phyloP scores from a whole-genome alignment of 192 early-diverging fungal genomes.

The Coemansia sp. region DNA sequence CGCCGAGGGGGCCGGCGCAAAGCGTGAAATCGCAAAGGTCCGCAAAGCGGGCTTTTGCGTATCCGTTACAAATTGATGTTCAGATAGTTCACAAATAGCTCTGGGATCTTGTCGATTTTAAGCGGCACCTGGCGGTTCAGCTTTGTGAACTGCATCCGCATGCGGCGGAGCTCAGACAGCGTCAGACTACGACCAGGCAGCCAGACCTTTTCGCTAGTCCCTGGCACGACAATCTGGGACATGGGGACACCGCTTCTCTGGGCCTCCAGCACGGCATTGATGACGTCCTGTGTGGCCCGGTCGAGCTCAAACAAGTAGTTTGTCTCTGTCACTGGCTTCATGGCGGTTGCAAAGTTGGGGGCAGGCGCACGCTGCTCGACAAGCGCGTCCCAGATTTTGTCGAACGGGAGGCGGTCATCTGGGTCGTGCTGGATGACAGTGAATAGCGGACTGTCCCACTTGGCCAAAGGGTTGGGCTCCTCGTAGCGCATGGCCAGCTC shows the following conservation, averaged over 20 bases:
- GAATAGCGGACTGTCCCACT: constrained; percentile 98
- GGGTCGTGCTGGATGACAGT: constrained; percentile 75
- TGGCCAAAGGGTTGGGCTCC: constrained; percentile 85
- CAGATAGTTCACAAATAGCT: constrained; percentile 90
- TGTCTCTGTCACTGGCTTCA: constrained; percentile 86
- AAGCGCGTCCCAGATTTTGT: constrained; percentile 75
- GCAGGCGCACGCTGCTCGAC: constrained; percentile 70
- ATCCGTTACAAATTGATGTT: constrained; percentile 73
- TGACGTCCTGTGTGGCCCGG: constrained; percentile 73
- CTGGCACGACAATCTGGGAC: constrained; percentile 60
- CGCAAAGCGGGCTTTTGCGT: no score
- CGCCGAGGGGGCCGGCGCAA: no score
- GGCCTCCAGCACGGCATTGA: constrained; percentile 72
- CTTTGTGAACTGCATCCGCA: constrained; percentile 79
- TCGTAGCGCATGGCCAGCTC: constrained; percentile 87
- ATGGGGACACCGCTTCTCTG: constrained; percentile 68
- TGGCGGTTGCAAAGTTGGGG: constrained; percentile 85
- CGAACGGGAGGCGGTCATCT: constrained; percentile 55
- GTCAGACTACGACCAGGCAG: constrained; percentile 77
- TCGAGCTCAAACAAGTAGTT: constrained; percentile 94
- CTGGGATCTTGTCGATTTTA: constrained; percentile 67
- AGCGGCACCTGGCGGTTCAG: constrained; percentile 88
- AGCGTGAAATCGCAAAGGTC: background rate
- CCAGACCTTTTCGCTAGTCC: constrained; percentile 35
- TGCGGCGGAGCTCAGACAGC: constrained; percentile 75